A percentile compares a stretch with the other conserved stretches of the same genome.
These are phyloP conservation scores for Oryza nivara DNA, from an alignment of 176 grass and related monocot genomes.

Conservation along the genomic window DNA sequence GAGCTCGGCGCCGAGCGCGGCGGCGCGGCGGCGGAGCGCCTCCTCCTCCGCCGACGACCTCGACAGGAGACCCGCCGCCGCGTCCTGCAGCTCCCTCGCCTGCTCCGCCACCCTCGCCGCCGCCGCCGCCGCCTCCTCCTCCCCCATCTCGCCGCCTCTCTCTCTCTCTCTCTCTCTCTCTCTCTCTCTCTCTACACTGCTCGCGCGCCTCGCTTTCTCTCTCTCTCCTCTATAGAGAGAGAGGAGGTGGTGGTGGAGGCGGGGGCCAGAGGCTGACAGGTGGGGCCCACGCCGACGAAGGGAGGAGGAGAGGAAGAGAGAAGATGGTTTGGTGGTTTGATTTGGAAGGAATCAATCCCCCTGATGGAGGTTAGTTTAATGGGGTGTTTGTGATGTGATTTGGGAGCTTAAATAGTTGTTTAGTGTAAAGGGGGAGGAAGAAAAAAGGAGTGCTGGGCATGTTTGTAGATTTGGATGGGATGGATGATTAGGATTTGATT, in stretches of 20 bases:
- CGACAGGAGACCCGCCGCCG: conserved; percentile 63
- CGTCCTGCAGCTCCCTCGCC: conserved; percentile 90
- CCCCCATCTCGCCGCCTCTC: conserved; percentile 25
- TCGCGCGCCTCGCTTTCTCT: conserved; percentile 29
- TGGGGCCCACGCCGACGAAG: background rate
- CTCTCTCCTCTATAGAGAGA: background rate
- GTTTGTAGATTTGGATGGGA: conserved; percentile 12
- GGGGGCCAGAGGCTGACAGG: conserved; percentile 27
- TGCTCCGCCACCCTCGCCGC: conserved; percentile 70
- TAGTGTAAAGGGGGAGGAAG: background rate
- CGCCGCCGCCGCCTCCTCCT: conserved; percentile 12
- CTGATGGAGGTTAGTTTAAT: background rate
- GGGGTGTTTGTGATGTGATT: conserved; percentile 26
- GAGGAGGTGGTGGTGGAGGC: too few relatives aligned
- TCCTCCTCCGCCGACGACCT: conserved; percentile 76
- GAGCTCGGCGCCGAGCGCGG: conserved; percentile 71
- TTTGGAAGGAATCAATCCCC: background rate
- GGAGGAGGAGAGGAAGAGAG: background rate
- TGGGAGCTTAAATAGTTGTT: conserved; percentile 22
- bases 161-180: conserved; percentile 5
- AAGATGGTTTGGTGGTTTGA: conserved; percentile 34
- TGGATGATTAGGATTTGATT: conserved; percentile 5
- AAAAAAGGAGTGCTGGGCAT: background rate
- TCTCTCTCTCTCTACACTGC: background rate
- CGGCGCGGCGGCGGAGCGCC: conserved; percentile 66